phyloP scores from a whole-genome alignment of 768 basidiomycete species.

The Lactarius evosmus region DNA sequence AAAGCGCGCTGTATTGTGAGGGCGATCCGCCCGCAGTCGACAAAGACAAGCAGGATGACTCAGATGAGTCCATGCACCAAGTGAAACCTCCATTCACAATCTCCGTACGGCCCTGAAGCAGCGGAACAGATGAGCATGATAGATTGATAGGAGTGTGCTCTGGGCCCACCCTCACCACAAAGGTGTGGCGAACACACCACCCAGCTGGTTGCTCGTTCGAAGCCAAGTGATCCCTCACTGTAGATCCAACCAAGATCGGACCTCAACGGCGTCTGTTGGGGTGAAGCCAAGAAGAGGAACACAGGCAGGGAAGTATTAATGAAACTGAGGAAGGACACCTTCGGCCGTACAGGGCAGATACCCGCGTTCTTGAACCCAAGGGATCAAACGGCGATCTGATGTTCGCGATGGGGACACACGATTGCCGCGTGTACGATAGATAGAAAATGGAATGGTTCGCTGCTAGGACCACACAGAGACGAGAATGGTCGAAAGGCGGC shows the following conservation, averaged over 20 bases:
- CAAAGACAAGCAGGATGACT: background rate
- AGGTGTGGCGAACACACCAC: background rate
- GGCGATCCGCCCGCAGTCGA: constrained; percentile 8
- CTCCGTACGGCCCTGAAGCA: background rate
- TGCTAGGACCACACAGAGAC: background rate
- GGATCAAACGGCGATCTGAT: constrained; percentile 14
- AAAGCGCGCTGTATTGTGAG: background rate
- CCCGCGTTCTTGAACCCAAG: constrained; percentile 1
- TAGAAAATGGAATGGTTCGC: constrained; percentile 23
- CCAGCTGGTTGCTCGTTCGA: background rate
- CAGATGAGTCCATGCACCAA: background rate
- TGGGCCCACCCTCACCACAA: constrained; percentile 1
- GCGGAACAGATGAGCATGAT: background rate
- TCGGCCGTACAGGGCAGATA: background rate
- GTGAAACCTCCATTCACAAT: background rate
- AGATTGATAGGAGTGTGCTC: constrained; percentile 8
- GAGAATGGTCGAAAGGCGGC: constrained; percentile 7
- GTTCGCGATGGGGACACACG: constrained; percentile 16
- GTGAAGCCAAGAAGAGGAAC: background rate
- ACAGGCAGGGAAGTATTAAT: background rate
- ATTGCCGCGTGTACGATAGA: constrained; percentile 24
- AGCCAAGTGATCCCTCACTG: background rate
- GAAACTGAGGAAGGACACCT: background rate
- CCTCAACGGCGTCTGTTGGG: constrained; percentile 11
- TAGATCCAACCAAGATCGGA: constrained; percentile 22